Conservation (phyloP, 2,329 filamentous ascomycete genomes). For the Pezicula neosporulosa region DNA sequence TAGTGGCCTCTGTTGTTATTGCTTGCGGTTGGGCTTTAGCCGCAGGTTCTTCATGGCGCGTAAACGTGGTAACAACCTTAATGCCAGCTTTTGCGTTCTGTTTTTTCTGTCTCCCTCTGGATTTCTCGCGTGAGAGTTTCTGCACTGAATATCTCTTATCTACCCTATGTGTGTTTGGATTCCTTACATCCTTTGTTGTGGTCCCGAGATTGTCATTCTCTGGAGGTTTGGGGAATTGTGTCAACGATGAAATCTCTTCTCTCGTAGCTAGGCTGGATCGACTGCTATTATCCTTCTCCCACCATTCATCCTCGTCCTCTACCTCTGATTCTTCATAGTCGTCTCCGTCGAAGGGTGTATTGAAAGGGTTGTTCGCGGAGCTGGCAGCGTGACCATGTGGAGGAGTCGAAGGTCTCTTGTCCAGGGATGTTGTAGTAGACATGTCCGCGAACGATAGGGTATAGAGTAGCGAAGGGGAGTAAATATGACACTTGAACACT, state of each 20-base stretch:
- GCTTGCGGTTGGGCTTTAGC: slow-evolving; percentile 35
- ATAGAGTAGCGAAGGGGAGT: neutral
- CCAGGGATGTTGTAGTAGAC: slow-evolving; percentile 8
- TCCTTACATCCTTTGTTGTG: slow-evolving; percentile 7
- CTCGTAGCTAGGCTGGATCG: slow-evolving; percentile 2
- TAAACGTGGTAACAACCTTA: slow-evolving; percentile 67
- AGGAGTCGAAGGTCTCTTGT: slow-evolving; percentile 3
- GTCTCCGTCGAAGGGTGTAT: slow-evolving; percentile 14
- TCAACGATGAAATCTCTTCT: slow-evolving; percentile 6
- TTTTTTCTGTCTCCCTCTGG: slow-evolving; percentile 56
- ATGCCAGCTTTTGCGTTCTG: slow-evolving; percentile 62
- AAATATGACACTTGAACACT: neutral
- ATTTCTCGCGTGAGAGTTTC: slow-evolving; percentile 43
- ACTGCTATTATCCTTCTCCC: slow-evolving; percentile 22
- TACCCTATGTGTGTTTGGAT: slow-evolving; percentile 12
- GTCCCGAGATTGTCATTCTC: slow-evolving; percentile 9
- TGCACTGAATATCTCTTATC: slow-evolving; percentile 27
- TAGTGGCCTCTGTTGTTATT: slow-evolving; percentile 2
- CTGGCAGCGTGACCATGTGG: slow-evolving; percentile 8
- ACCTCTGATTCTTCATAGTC: slow-evolving; percentile 17
- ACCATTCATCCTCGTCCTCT: slow-evolving; percentile 20
- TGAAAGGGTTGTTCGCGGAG: slow-evolving; percentile 18
- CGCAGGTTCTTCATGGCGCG: slow-evolving; percentile 40
- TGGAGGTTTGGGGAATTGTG: slow-evolving; percentile 18
- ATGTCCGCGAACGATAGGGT: slow-evolving; percentile 8